Conservation (phyloP, 2,329 filamentous ascomycete species). For the Acarospora socialis region DNA sequence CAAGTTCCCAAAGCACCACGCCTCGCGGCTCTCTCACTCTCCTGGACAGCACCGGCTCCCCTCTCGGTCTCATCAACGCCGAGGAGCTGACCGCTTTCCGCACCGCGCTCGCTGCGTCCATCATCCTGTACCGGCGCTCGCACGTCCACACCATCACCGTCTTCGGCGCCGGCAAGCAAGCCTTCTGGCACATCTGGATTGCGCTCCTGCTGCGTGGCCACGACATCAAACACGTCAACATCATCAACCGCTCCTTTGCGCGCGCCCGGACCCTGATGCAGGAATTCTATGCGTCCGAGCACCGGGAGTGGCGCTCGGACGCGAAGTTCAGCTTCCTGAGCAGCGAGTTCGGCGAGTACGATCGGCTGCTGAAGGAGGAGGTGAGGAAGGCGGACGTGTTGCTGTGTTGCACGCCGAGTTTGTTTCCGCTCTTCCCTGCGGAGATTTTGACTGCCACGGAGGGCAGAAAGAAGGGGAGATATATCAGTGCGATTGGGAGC, state of each 20-base stretch:
- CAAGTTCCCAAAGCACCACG: slow-evolving; percentile 11
- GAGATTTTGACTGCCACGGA: slow-evolving; percentile 51
- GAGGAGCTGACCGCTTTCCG: slow-evolving; percentile 56
- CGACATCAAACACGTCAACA: slow-evolving; percentile 65
- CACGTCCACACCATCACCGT: slow-evolving; percentile 63
- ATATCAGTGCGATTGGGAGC: slow-evolving; percentile 31
- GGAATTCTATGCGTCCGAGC: slow-evolving; percentile 38
- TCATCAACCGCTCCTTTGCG: slow-evolving; percentile 56
- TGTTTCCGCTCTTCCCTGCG: slow-evolving; percentile 59
- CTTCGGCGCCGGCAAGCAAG: slow-evolving; percentile 80
- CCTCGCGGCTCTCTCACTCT: slow-evolving; percentile 32
- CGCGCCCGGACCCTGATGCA: slow-evolving; percentile 33
- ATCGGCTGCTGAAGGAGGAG: slow-evolving; percentile 53
- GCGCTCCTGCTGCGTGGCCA: slow-evolving; percentile 51
- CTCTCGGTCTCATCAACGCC: slow-evolving; percentile 50
- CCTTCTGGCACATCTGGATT: slow-evolving; percentile 86
- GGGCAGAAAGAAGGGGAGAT: slow-evolving; percentile 29
- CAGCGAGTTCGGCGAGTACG: slow-evolving; percentile 54
- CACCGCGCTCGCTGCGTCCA: slow-evolving; percentile 46
- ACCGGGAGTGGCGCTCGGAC: slow-evolving; percentile 37
- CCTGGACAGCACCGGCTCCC: slow-evolving; percentile 41
- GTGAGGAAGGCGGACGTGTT: slow-evolving; percentile 61
- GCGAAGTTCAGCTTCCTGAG: slow-evolving; percentile 51
- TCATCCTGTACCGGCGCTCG: slow-evolving; percentile 50
- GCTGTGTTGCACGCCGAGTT: slow-evolving; percentile 75